Evolutionary conservation across 2,329 filamentous ascomycete species (phyloP), one percentile per base, ranked within the genome.

Genomic region (Penicillium sp.): DNA sequence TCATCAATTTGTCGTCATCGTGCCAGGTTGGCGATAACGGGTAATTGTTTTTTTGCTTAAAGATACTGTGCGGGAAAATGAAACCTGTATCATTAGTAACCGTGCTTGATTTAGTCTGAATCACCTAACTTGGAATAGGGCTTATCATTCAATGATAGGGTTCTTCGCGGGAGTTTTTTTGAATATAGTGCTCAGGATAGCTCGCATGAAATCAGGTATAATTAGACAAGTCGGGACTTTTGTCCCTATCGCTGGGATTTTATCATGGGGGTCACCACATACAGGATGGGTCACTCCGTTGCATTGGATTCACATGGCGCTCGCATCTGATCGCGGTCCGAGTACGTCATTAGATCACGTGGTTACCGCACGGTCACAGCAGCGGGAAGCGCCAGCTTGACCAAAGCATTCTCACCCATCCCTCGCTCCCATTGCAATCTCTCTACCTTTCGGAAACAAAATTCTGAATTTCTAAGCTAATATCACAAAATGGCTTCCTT

Each of bases 401-500:
- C 58, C 54, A 43, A 43, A 63, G 56, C 62, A 63, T 65, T 60
- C 62, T 63, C 63, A 57, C 49, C 27, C 63, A 64, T 65, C 62
- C 63, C 61, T 66, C 60, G 57, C 50, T 63, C 54, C 53, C 41
- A 56, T 57, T 59, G 51, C 53, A 48, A 49, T 54, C 51, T 47
- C 41, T 51, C 46, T 29, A 20, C 35, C 47, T 54, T 48, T 37
- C 46, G 37, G 33, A 48, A 37, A 18, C 23, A 3, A 25, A 4
- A 37, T 37, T 40, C 31, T 49, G 46, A 37, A 37, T 27, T 49
- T 40, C 25, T 5, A 26, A 49, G 46, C 53, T 55, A 43, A 35
- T 53, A 26, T 33, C 52, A 47, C 12, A 50, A 42, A 50, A 56
- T 75, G 72, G 71, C 72, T 59, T 68, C 81, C 71, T 81, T 85